Evolutionary conservation across 129 eudicot genomes (phyloP), one percentile per base, ranked within the genome.

Genomic region (Chrysanthemum seticuspe): DNA sequence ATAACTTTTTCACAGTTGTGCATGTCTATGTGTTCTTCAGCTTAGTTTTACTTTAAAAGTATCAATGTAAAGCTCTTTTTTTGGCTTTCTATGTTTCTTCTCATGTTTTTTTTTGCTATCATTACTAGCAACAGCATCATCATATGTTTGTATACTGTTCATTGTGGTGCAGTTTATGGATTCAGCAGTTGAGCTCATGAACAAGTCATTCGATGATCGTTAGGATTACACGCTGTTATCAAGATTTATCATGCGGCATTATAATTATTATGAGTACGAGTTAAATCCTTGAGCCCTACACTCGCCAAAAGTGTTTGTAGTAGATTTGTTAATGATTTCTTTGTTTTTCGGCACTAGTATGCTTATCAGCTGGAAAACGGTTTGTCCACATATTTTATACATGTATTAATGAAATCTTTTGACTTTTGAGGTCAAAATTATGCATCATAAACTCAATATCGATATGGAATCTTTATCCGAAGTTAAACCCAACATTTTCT

Each of bases 131-230:
- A 52, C 13, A 27, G 12, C 15, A 57, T 47, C 11, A 36, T 68
- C 11, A 65, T 45, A 50, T 58, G 40, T 64, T 64, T 70, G 67
- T 49, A n/a, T 49, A 23, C 19, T 74, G 69, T 57, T 64, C 65
- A 72, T 70, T 74, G 77, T 72, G 62, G 60, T 78, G 88, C 96
- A 92, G 98, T 83, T 92, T 78, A 82, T 89, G 96, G 98, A 92
- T 87, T 85, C 96, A 68, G 96, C 96, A 10, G 83, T 87, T 8
- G 86, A 78, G 76, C 80, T 87, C 60, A 87, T 92, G 98, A 84
- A 89, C 88, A 89, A 81, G 73, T 80, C 97, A 34, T 81, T 84
- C 59, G 98, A 92, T 65, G 88, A 78, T 25, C 82, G 91, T 63
- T 92, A 89, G 81, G 29, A 54, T 49, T 34, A 18, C 70, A 57